Evolutionary conservation across 2,329 filamentous ascomycete genomes (phyloP), one percentile per base, ranked within the genome.

Genomic region (Aspergillus luchuensis): DNA sequence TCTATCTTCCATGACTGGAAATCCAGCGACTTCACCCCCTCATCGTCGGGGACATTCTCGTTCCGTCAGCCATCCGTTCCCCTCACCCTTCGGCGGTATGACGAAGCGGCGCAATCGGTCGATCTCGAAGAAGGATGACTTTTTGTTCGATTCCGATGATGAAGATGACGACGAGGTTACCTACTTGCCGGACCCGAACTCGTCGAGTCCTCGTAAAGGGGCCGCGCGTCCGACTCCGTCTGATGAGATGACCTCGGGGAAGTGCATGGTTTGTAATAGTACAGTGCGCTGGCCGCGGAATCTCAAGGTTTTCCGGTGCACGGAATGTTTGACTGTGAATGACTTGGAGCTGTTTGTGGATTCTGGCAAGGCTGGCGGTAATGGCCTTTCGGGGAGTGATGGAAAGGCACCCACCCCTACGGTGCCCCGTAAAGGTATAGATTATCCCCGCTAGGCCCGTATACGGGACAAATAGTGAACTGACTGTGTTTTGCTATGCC

Each of bases 231-330:
- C 71, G 57, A 73, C 76, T n/a, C 72, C 78, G 19, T 80, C 81
- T 65, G 86, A 83, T 66, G 86, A 91, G 66, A 85, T 89, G 69
- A 81, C 82, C 28, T 88, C 86, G 33, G 90, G 91, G 21, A 88
- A 86, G 68, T 97, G 92, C 74, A 92, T 94, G 85, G 93, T 92
- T 36, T 97, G 92, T 75, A 90, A 89, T 69, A 90, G 89, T 57
- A 85, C 88, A 58, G 89, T 96, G 65, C 85, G 89, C 59, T 96
- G 92, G 89, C 91, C 91, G 2, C 85, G 84, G 63, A 85, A 89
- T 56, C 78, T 92, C 63, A 85, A 85, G 38, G 85, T 89, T 39
- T 96, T 95, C 75, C 85, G 91, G 67, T 97, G 92, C 75, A 90
- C 90, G 45, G 89, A 91, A 57, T 97, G 92, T 74, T 80, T 91